Base-by-base conservation (phyloP, 176 grass and related monocot species). In the Aegilops sharonensis region DNA sequence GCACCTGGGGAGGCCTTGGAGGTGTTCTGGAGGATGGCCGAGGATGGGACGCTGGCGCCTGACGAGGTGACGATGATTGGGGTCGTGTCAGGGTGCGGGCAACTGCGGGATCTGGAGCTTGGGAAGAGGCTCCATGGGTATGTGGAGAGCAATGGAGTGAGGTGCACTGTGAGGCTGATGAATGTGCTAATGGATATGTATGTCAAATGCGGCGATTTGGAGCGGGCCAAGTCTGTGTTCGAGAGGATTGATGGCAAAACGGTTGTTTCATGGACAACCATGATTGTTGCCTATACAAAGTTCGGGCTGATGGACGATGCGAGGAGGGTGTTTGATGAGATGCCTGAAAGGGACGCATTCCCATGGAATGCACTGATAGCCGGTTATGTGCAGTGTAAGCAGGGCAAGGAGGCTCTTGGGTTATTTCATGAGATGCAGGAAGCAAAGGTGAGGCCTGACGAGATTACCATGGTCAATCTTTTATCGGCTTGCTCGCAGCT, bases 341-440 rank as follows among this genome's bases (percentile, higher is more conserved):
- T 97, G 92, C 87, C 90, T 10, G 93, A 94, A 27, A 91, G 88
- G 81, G 91, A 94, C 64, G 84, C 81, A 2, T 88, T 97, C 68
- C 87, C 92, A 23, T 97, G 95, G 95, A 97, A 97, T 84, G 92
- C 90, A 3, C 81, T 94, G 36, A 92, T 94, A 81, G 75, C 91
- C 5, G 83, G 89, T n/a, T 97, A 94, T 89, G 95, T 92, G 17
- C 92, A 97, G 60, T 48, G 79, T 40, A 84, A 85, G 50, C 86
- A 40, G 88, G 89, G 83, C 50, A 90, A 89, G 76, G 87, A 93
- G 62, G 95, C 92, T 34, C 86, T 94, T n/a, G 40, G 34, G 0
- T 43, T 97, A 42, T 97, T 97, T 64, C 86, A 91, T 68, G 92
- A 94, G 75, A 97, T 97, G 95, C 95, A 97, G 88, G 73, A 74